Percentiles rank a stretch among this genome's conserved stretches.
These are phyloP conservation scores for Rhizoclosmatium globosum DNA, from an alignment of 192 early-diverging fungal genomes.

Conservation along the genomic window DNA sequence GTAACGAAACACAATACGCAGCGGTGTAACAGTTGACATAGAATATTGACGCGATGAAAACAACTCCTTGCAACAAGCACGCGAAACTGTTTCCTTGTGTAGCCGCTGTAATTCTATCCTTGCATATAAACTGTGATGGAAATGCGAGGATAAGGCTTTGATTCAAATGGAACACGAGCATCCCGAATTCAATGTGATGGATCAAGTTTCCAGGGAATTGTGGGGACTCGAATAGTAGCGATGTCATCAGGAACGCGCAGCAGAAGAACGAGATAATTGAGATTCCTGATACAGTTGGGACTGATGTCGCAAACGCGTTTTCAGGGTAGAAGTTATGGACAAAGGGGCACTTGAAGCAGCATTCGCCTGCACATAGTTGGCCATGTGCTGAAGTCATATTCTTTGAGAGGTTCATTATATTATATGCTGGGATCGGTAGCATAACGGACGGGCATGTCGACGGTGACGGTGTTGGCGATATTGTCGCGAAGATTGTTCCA, in stretches of 20 bases:
- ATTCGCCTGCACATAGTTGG: neutral
- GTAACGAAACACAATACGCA: neutral
- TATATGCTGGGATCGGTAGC: neutral
- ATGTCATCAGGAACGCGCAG: neutral
- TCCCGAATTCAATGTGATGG: neutral
- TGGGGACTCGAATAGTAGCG: neutral
- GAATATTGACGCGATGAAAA: neutral
- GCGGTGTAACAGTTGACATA: neutral
- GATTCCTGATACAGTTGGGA: neutral
- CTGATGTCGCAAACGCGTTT: neutral
- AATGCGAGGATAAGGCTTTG: neutral
- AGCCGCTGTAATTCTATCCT: neutral
- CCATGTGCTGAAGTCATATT: neutral
- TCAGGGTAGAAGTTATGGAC: neutral
- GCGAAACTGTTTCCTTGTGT: neutral
- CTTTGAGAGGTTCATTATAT: neutral
- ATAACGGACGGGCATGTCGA: neutral
- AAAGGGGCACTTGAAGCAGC: neutral
- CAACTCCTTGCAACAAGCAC: neutral
- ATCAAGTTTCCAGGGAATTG: neutral
- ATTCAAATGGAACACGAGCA: neutral
- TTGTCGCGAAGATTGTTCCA: too few species aligned
- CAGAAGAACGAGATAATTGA: neutral
- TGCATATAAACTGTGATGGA: neutral
- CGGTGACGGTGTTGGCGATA: neutral